phyloP scores from a whole-genome alignment of 345 rosid genomes.

The Syzygium aqueum region DNA sequence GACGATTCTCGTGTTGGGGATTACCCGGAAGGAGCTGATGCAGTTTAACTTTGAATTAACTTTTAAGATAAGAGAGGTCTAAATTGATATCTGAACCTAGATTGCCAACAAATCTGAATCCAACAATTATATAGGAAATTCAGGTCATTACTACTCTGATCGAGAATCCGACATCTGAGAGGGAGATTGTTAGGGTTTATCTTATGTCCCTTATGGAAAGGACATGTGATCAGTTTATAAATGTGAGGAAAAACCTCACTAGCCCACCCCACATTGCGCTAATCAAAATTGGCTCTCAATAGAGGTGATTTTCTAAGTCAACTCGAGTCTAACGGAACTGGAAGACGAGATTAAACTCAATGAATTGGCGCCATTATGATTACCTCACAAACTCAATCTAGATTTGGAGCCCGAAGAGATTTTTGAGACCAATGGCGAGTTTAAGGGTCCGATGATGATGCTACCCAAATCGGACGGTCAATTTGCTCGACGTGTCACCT shows the following conservation, averaged over 20 bases:
- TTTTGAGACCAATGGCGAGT: background rate
- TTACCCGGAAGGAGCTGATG: too few relatives aligned
- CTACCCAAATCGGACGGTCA: background rate
- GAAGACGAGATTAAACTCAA: background rate
- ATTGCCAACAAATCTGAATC: too few relatives aligned
- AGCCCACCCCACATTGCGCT: background rate
- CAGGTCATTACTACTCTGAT: too few relatives aligned
- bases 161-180: too few relatives aligned
- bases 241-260: too few relatives aligned
- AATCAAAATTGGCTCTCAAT: background rate
- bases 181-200: too few relatives aligned
- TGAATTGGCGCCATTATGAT: fast-evolving
- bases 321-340: fast-evolving
- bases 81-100: too few relatives aligned
- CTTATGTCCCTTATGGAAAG: too few relatives aligned
- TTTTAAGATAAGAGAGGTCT: too few relatives aligned
- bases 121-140: too few relatives aligned
- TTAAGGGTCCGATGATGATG: background rate
- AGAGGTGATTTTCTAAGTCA: background rate
- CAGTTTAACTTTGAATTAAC: too few relatives aligned
- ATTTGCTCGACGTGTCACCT: background rate
- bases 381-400: background rate
- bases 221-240: too few relatives aligned
- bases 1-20: background rate
- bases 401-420: background rate